Conservation (phyloP, 1,284 basidiomycete genomes). For the Grifola frondosa region DNA sequence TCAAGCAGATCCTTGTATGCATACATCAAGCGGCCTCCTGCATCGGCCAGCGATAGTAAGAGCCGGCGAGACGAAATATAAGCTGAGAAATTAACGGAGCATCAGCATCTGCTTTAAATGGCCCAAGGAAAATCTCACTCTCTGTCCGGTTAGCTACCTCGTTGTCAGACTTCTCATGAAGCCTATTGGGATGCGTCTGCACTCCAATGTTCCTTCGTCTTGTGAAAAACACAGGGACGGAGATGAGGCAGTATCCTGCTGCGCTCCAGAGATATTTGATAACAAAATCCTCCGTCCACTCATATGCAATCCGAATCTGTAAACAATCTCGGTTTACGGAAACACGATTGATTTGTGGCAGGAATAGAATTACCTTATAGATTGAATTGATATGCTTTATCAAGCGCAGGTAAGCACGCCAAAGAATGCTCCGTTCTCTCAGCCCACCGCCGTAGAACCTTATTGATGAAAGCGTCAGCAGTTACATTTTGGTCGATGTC, state of each 20-base stretch:
- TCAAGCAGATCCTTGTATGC: conserved; percentile 92
- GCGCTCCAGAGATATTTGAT: conserved; percentile 96
- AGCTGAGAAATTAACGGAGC: conserved; percentile 43
- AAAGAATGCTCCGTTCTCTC: conserved; percentile 84
- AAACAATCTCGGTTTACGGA: not conserved
- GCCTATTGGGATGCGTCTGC: conserved; percentile 28
- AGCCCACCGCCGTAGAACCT: conserved; percentile 90
- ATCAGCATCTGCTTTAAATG: not conserved
- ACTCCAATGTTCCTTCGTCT: conserved; percentile 45
- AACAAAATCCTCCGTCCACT: conserved; percentile 92
- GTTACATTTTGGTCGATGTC: not conserved
- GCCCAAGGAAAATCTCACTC: conserved; percentile 40
- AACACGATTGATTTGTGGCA: not conserved
- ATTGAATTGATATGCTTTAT: conserved; percentile 91
- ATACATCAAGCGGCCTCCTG: conserved; percentile 91
- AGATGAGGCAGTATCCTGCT: conserved; percentile 85
- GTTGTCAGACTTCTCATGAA: conserved; percentile 17
- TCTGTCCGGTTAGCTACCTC: conserved; percentile 32
- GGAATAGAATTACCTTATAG: conserved; percentile 64
- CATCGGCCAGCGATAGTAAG: conserved; percentile 90
- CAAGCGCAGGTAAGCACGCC: conserved; percentile 75
- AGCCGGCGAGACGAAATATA: conserved; percentile 96
- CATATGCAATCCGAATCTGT: conserved; percentile 79
- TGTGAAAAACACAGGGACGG: conserved; percentile 80
- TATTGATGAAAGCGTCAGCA: not conserved